Percentiles rank a stretch among this genome's conserved stretches.
phyloP scores from a whole-genome alignment of 306 rosid species.

The Dicorynia guianensis region DNA sequence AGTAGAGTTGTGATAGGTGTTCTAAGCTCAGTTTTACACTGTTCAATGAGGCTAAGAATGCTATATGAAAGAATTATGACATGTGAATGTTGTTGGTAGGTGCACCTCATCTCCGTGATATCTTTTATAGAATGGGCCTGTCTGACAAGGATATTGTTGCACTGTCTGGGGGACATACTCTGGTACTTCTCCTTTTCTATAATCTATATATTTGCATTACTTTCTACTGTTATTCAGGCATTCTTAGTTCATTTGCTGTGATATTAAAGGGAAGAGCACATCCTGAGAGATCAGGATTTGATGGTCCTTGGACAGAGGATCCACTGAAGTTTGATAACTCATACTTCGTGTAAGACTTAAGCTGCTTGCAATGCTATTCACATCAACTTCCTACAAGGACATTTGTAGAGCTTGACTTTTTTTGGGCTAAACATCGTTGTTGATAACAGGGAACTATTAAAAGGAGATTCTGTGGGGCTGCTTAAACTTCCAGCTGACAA shows the following conservation, averaged over 20 bases:
- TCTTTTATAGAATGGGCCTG: conserved; percentile 86
- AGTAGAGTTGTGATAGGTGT: not conserved
- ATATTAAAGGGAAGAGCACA: conserved; percentile 80
- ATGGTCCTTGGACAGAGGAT: conserved; percentile 90
- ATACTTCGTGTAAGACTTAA: conserved; percentile 73
- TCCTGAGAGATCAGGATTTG: conserved; percentile 86
- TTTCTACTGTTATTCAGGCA: conserved; percentile 14
- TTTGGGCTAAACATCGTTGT: conserved; percentile 22
- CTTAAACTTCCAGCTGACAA: conserved; percentile 81
- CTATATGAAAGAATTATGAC: conserved; percentile 31
- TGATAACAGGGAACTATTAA: conserved; percentile 72
- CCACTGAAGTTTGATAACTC: conserved; percentile 91
- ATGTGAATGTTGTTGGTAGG: conserved; percentile 56
- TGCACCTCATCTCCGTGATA: conserved; percentile 71
- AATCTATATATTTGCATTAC: conserved; percentile 18
- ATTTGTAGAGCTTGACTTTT: conserved; percentile 29
- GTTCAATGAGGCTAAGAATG: conserved; percentile 30
- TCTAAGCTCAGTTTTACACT: conserved; percentile 19
- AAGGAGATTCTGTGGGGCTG: conserved; percentile 60
- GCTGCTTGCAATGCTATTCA: conserved; percentile 21
- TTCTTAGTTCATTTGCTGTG: conserved; percentile 39
- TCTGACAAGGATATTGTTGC: conserved; percentile 91
- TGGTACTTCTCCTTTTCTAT: conserved; percentile 56
- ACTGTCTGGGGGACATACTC: conserved; percentile 85
- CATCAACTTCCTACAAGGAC: conserved; percentile 35